Conservation (phyloP, 371 early-diverging fungal species). For the Circinella umbellata region DNA sequence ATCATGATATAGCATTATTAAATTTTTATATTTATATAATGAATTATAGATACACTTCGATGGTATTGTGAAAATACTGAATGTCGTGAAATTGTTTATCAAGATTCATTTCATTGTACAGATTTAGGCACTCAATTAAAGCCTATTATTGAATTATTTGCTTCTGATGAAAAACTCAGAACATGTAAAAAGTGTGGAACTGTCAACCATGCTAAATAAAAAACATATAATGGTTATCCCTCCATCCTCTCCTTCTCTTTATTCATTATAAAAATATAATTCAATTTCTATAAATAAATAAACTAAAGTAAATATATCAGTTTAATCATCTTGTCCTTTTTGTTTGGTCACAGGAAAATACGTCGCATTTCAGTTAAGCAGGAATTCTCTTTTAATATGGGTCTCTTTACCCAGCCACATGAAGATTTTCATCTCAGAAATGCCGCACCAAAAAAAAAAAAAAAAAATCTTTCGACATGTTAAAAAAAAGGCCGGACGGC, state of each 20-base stretch:
- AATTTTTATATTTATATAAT: no score
- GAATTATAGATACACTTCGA: constrained; percentile 70
- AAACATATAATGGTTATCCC: background rate
- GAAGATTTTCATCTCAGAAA: no score
- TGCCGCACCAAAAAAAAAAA: background rate
- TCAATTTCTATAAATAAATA: no score
- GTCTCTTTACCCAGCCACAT: background rate
- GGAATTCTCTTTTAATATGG: no score
- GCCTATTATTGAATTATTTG: constrained; percentile 88
- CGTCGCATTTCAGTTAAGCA: no score
- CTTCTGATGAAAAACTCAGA: constrained; percentile 62
- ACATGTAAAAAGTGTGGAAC: constrained; percentile 82
- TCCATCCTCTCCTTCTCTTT: background rate
- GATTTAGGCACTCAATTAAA: constrained; percentile 91
- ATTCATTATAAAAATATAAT: background rate
- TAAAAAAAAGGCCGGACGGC: background rate
- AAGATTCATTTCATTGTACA: constrained; percentile 87
- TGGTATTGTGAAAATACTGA: constrained; percentile 89
- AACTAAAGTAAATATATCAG: no score
- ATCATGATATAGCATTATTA: no score
- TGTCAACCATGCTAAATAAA: constrained; percentile 66
- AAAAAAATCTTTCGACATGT: constrained; percentile 3
- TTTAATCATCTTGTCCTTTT: no score
- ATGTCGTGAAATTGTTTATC: constrained; percentile 84
- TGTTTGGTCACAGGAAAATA: no score